phyloP scores from a whole-genome alignment of 305 asterid species.

The Euphrasia arctica region DNA sequence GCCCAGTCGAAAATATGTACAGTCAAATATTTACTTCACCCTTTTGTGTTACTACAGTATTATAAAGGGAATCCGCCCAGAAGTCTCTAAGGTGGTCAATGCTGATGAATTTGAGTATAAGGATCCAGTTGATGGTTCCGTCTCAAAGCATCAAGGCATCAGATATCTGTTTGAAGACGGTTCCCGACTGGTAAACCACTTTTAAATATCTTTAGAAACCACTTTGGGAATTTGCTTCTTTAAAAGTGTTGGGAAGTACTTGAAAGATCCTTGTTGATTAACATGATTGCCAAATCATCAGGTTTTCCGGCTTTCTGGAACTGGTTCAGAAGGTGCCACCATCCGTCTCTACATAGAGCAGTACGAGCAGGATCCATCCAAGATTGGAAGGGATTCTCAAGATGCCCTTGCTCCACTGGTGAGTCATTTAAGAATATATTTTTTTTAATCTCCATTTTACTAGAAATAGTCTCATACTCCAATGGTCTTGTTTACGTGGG shows the following conservation, averaged over 20 bases:
- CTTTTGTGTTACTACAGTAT: slow-evolving; percentile 44
- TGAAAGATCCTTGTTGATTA: not conserved
- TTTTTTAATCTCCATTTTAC: not conserved
- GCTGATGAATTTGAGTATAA: slow-evolving; percentile 98
- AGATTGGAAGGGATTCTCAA: slow-evolving; percentile 77
- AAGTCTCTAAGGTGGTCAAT: slow-evolving; percentile 61
- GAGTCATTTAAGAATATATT: slow-evolving; percentile 14
- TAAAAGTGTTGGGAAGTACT: not conserved
- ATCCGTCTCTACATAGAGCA: slow-evolving; percentile 96
- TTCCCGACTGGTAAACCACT: slow-evolving; percentile 78
- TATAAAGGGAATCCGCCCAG: slow-evolving; percentile 59
- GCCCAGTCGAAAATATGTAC: too few species aligned
- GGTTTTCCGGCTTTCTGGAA: slow-evolving; percentile 99
- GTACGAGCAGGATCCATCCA: slow-evolving; percentile 79
- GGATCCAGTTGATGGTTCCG: slow-evolving; percentile 97
- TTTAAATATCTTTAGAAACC: slow-evolving; percentile 10
- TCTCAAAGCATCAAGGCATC: slow-evolving; percentile 95
- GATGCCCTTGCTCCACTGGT: slow-evolving; percentile 95
- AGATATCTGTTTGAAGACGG: slow-evolving; percentile 92
- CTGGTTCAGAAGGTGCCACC: slow-evolving; percentile 99
- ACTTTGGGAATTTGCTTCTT: slow-evolving; percentile 12
- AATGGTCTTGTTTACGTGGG: slow-evolving; percentile 7
- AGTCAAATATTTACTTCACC: not conserved
- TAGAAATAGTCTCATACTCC: not conserved
- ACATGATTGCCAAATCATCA: slow-evolving; percentile 24